These are phyloP conservation scores for Gillenia trifoliata DNA, from an alignment of 306 rosid genomes.

Conservation along the genomic window DNA sequence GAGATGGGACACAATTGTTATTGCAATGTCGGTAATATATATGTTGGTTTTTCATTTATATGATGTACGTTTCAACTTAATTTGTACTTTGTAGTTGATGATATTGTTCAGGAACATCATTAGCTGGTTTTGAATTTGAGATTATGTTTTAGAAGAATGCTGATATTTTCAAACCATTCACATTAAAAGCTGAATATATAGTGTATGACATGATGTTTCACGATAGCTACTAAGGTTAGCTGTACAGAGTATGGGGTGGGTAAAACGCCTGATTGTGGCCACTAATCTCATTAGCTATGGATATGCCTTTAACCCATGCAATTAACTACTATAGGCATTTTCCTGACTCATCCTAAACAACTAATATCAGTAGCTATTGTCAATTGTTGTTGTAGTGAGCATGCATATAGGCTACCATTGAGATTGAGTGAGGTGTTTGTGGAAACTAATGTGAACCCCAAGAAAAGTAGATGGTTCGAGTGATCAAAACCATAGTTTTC, in stretches of 20 bases:
- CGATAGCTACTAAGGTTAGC: neutral
- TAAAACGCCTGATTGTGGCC: neutral
- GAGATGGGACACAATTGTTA: slow-evolving; percentile 36
- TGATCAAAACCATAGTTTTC: neutral
- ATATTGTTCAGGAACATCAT: neutral
- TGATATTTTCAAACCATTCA: neutral
- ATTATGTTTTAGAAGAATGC: neutral
- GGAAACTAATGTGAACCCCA: neutral
- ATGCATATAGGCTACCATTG: neutral
- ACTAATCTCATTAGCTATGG: neutral
- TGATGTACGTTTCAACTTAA: slow-evolving; percentile 1
- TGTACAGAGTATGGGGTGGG: neutral
- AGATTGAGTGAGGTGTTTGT: neutral
- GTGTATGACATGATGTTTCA: neutral
- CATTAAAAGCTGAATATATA: neutral
- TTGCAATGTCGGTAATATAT: slow-evolving; percentile 22
- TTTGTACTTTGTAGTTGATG: neutral
- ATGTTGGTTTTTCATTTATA: slow-evolving; percentile 14
- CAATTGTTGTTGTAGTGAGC: neutral
- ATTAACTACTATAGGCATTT: too few species aligned
- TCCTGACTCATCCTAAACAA: neutral
- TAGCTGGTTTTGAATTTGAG: neutral
- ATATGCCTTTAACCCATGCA: neutral
- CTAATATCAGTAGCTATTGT: neutral
- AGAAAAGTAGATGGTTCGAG: neutral